Percentiles rank a stretch among this genome's conserved stretches.
phyloP scores from a whole-genome alignment of 805 yeast genomes.

The Nadsonia fulvescens region DNA sequence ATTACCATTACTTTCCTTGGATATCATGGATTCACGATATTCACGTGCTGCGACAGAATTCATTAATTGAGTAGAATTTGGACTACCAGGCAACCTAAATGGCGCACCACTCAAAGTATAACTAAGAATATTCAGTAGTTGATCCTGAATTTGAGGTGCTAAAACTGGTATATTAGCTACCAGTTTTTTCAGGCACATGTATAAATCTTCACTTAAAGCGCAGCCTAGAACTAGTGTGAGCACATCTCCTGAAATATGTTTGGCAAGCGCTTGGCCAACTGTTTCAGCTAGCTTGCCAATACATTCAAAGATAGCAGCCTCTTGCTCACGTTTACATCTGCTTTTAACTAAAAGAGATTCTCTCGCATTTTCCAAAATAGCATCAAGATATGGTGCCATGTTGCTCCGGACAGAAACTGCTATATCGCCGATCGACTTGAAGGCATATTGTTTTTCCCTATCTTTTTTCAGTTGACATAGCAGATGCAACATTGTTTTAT shows the following conservation, averaged over 20 bases:
- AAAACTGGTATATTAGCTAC: conserved; percentile 65
- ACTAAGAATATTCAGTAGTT: conserved; percentile 53
- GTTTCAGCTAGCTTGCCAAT: conserved; percentile 73
- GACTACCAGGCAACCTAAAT: conserved; percentile 75
- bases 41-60: conserved; percentile 51
- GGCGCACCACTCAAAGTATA: conserved; percentile 63
- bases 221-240: conserved; percentile 65
- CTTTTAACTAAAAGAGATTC: conserved; percentile 36
- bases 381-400: conserved; percentile 75
- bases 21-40: conserved; percentile 56
- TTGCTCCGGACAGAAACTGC: conserved; percentile 62
- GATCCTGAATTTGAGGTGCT: conserved; percentile 51
- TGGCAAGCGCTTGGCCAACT: conserved; percentile 84
- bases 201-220: conserved; percentile 69
- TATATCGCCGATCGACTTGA: conserved; percentile 70
- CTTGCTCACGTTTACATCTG: conserved; percentile 50
- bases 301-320: conserved; percentile 76
- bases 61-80: conserved; percentile 42
- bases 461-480: conserved; percentile 60
- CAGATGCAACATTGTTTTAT: conserved; percentile 58
- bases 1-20: conserved; percentile 43
- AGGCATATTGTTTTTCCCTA: conserved; percentile 59
- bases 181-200: conserved; percentile 50
- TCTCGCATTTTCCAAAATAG: conserved; percentile 64
- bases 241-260: conserved; percentile 67